These are phyloP conservation scores for Skeletonema menzelii DNA, from an alignment of 108 stramenopile species.

Conservation along the genomic window DNA sequence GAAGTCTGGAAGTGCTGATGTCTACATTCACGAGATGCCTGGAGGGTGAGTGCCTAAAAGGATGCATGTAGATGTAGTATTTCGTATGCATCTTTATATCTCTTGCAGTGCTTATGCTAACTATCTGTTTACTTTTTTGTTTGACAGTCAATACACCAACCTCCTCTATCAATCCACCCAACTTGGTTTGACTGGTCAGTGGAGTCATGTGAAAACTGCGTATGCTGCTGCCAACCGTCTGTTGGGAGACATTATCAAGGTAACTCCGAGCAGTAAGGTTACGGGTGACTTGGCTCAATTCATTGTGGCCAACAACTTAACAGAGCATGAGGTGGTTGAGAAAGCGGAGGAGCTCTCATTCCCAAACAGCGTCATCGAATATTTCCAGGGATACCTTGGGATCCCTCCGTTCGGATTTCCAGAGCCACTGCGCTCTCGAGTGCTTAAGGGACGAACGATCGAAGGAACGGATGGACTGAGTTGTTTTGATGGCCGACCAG, in stretches of 20 bases:
- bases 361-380: conserved; percentile 93
- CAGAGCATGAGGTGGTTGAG: conserved; percentile 87
- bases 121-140: neutral
- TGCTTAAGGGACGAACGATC: conserved; percentile 84
- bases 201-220: conserved; percentile 88
- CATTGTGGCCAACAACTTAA: conserved; percentile 91
- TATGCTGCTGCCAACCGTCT: conserved; percentile 94
- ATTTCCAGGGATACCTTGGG: conserved; percentile 91
- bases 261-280: conserved; percentile 95
- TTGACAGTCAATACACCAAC: conserved; percentile 94
- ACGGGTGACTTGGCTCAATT: conserved; percentile 97
- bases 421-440: conserved; percentile 86
- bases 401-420: conserved; percentile 97
- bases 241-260: conserved; percentile 97
- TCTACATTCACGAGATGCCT: conserved; percentile 97
- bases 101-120: neutral
- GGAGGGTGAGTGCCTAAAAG: conserved; percentile 42
- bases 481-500: conserved; percentile 92
- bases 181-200: conserved; percentile 91
- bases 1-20: conserved; percentile 91
- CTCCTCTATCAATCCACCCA: conserved; percentile 92
- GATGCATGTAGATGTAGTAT: neutral
- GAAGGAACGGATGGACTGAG: conserved; percentile 75
- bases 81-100: neutral
- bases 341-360: conserved; percentile 89